phyloP scores from a whole-genome alignment of 2,329 filamentous ascomycete genomes.

The Fusarium marasasianum region DNA sequence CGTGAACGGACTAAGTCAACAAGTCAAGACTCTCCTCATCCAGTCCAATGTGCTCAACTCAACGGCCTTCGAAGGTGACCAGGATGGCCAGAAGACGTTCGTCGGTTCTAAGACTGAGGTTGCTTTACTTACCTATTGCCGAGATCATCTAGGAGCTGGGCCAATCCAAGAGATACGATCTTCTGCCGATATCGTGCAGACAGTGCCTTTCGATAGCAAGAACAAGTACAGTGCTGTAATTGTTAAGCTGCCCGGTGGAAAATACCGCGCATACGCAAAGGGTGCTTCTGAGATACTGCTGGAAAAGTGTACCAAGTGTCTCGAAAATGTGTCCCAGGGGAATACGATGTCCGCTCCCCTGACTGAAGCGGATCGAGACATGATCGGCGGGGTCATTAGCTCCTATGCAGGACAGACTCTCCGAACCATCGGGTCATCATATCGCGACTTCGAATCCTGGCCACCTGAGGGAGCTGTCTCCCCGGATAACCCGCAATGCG shows the following conservation, averaged over 20 bases:
- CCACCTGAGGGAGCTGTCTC: slow-evolving; percentile 73
- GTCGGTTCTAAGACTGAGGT: slow-evolving; percentile 68
- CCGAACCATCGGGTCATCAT: slow-evolving; percentile 77
- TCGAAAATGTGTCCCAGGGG: slow-evolving; percentile 62
- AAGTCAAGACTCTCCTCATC: slow-evolving; percentile 69
- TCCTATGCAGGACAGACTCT: slow-evolving; percentile 72
- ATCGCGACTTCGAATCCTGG: slow-evolving; percentile 77
- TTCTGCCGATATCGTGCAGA: slow-evolving; percentile 58
- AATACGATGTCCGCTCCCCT: slow-evolving; percentile 59
- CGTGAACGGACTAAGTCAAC: slow-evolving; percentile 29
- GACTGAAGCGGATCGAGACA: slow-evolving; percentile 61
- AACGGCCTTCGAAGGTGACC: slow-evolving; percentile 64
- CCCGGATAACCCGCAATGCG: slow-evolving; percentile 62
- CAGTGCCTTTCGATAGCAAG: slow-evolving; percentile 64
- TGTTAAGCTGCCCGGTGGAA: slow-evolving; percentile 54
- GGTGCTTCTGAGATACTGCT: slow-evolving; percentile 67
- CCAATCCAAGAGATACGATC: slow-evolving; percentile 57
- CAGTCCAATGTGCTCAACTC: slow-evolving; percentile 66
- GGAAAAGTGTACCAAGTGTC: slow-evolving; percentile 57
- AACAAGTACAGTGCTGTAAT: slow-evolving; percentile 68
- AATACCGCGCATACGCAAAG: slow-evolving; percentile 63
- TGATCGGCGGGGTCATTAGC: slow-evolving; percentile 64
- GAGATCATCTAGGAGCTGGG: slow-evolving; percentile 60
- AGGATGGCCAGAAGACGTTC: slow-evolving; percentile 56
- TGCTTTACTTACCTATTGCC: slow-evolving; percentile 60